Evolutionary conservation across 805 yeast species (phyloP), one percentile per base, ranked within the genome.

Genomic region (Sugiyamaella qingdaonensis): DNA sequence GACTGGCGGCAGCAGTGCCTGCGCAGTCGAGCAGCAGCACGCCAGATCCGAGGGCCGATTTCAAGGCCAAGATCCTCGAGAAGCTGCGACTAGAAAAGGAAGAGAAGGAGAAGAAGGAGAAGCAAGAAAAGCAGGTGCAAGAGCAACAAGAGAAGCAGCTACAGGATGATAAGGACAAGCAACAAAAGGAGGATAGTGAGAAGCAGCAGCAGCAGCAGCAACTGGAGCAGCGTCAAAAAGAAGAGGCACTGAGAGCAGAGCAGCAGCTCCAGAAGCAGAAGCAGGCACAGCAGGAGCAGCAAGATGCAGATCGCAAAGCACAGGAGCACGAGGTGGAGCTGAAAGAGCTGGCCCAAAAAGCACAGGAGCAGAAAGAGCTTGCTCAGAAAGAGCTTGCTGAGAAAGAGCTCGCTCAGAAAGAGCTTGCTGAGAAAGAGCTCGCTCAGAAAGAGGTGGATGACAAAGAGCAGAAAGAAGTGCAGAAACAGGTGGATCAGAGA

Each of bases 371-470:
- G 42, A 34, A 42, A 33, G 51, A 44, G 10, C 13, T 27, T 11
- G 49, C 46, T 32, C 39, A 48, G 39, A 47, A 45, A 13, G 47
- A 46, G 45, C 36, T 55, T 2, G 54, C 33, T 24, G 54, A 46
- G 29, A 55, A 62, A 53, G 44, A 50, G 2, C n/a, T n/a, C n/a
- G n/a, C n/a, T n/a, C n/a, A n/a, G n/a, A n/a, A n/a, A n/a, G n/a
- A n/a, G n/a, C n/a, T n/a, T n/a, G n/a, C n/a, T n/a, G 56, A 55
- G 33, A 58, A 56, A 4, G 60, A 39, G 35, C 56, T 51, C 10
- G 61, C 53, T 34, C 58, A 54, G 45, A 49, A 59, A 47, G 59
- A 58, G 42, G 59, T 43, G 36, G 54, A 46, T n/a, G 55, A 54
- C 41, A 50, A 50, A 36, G 57, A 51, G 10, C 56, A 45, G 8